A percentile compares a stretch with the other conserved stretches of the same genome.
These are phyloP conservation scores for Nakazawaea ishiwadae DNA, from an alignment of 805 yeast species.

Conservation along the genomic window DNA sequence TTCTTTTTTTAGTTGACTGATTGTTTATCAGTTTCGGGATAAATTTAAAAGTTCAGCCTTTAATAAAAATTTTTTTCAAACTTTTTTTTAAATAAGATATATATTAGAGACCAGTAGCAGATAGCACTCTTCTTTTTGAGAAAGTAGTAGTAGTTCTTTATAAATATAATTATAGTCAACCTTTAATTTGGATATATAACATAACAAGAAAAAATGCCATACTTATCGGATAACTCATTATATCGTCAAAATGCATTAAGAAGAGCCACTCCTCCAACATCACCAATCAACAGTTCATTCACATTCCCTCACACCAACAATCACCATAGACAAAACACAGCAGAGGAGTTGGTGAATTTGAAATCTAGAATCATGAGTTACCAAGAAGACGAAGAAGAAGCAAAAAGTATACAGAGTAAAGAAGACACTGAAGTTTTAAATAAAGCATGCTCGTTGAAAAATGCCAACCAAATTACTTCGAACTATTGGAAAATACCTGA, in stretches of 20 bases:
- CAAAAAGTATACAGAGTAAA: neutral
- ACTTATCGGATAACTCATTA: neutral
- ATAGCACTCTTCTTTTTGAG: too few relatives aligned
- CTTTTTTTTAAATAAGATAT: neutral
- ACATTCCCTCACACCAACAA: neutral
- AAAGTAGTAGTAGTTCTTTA: too few relatives aligned
- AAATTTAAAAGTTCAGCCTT: constrained; percentile 5
- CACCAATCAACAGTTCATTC: neutral
- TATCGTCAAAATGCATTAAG: neutral
- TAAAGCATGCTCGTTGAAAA: constrained; percentile 36
- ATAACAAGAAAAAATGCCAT: too few relatives aligned
- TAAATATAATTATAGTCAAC: too few relatives aligned
- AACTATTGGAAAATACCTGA: constrained; percentile 29
- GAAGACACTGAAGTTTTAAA: constrained; percentile 19
- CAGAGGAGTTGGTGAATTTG: neutral
- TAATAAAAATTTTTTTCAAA: neutral
- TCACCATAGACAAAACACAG: neutral
- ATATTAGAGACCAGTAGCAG: too few relatives aligned
- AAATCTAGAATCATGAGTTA: neutral
- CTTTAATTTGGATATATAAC: too few relatives aligned
- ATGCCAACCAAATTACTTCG: constrained; percentile 27
- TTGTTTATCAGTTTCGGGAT: too few relatives aligned
- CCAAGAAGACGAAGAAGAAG: neutral
- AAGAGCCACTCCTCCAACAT: neutral
- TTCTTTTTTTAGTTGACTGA: too few relatives aligned